A percentile compares a stretch with the other conserved stretches of the same genome.
Evolutionary conservation across 2,329 filamentous ascomycete genomes (phyloP).

Genomic region (Cytospora leucostoma): DNA sequence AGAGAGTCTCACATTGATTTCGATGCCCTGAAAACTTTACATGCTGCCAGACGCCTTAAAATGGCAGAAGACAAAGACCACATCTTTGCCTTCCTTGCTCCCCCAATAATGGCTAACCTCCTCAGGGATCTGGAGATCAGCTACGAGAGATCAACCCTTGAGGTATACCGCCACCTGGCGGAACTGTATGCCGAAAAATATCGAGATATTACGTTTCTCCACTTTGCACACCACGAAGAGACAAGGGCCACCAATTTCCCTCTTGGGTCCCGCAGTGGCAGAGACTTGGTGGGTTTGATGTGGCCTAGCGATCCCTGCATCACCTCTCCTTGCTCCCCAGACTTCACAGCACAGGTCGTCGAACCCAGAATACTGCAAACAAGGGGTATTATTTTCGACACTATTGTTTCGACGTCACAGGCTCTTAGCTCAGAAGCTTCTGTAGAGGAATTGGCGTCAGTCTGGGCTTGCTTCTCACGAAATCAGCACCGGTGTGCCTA

Average conservation of each 20-base stretch:
- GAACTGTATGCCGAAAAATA: background rate
- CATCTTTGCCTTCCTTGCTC: background rate
- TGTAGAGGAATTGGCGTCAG: background rate
- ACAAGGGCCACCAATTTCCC: background rate
- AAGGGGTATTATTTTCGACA: background rate
- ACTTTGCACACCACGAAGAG: background rate
- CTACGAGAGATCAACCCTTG: background rate
- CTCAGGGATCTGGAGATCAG: background rate
- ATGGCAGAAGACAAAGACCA: background rate
- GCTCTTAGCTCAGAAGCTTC: background rate
- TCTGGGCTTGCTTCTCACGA: background rate
- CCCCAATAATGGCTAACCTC: background rate
- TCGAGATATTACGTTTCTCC: background rate
- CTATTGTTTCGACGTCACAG: background rate
- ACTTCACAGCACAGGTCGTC: background rate
- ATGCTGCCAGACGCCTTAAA: background rate
- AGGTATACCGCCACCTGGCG: background rate
- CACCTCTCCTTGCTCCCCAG: background rate
- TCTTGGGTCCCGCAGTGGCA: constrained; percentile 5
- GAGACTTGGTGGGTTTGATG: background rate
- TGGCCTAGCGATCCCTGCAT: background rate
- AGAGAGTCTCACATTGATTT: background rate
- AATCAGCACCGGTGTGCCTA: background rate
- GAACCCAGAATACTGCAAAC: background rate
- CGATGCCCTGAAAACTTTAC: background rate